Evolutionary conservation across 495 filamentous ascomycete species (phyloP).

Genomic region (Copromyces sp.): DNA sequence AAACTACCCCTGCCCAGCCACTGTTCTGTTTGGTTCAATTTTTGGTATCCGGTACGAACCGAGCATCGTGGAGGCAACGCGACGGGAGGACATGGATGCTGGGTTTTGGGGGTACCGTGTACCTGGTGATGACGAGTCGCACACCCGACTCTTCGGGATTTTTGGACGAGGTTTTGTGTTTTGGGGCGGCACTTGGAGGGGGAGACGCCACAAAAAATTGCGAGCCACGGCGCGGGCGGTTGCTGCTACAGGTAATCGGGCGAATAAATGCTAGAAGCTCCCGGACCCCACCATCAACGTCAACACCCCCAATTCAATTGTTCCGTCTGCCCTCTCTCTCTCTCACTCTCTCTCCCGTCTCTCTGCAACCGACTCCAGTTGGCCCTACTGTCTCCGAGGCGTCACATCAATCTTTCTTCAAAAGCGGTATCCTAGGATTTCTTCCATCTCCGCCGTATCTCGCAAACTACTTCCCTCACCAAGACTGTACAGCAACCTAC

Average conservation of each 20-base stretch:
- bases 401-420: not conserved
- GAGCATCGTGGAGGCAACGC: not conserved
- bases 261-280: not conserved
- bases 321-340: not conserved
- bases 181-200: not conserved
- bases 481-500: not conserved
- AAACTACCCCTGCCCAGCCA: not conserved
- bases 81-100: not conserved
- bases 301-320: not conserved
- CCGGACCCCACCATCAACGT: slow-evolving; percentile 16
- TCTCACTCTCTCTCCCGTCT: no score
- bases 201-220: not conserved
- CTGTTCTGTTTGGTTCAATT: not conserved
- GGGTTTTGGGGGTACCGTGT: not conserved
- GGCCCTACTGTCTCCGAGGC: not conserved
- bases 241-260: not conserved
- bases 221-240: not conserved
- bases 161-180: not conserved
- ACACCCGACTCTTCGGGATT: not conserved
- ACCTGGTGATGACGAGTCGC: not conserved
- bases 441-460: not conserved
- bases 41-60: not conserved
- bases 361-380: not conserved
- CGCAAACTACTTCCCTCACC: not conserved
- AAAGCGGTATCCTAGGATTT: not conserved